Conservation (phyloP, 2,329 filamentous ascomycete genomes). For the Scolecobasidium constrictum region DNA sequence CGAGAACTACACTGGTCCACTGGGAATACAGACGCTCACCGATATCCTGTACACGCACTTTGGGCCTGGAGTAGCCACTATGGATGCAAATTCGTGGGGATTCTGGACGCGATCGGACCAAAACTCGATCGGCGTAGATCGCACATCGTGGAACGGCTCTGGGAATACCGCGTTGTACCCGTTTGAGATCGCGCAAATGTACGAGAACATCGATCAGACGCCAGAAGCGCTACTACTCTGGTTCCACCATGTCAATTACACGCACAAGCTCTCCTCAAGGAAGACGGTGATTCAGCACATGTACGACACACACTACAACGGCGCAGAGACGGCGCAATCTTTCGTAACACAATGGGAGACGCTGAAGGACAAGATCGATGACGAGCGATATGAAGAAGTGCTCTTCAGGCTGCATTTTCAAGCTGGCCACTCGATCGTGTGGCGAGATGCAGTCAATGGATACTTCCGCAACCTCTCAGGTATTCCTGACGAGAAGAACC, state of each 20-base stretch:
- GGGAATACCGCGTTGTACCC: conserved; percentile 57
- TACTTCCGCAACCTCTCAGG: too few species aligned
- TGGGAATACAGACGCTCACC: too few species aligned
- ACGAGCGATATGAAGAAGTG: conserved; percentile 47
- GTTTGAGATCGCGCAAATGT: conserved; percentile 44
- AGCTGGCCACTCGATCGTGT: conserved; percentile 56
- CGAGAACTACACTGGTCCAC: too few species aligned
- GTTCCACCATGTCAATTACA: conserved; percentile 67
- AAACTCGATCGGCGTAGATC: too few species aligned
- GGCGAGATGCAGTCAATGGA: too few species aligned
- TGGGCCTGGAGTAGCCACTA: too few species aligned
- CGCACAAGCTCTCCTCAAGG: conserved; percentile 48
- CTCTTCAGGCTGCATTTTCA: conserved; percentile 52
- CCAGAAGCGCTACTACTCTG: conserved; percentile 59
- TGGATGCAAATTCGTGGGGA: too few species aligned
- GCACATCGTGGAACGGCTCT: conserved; percentile 57
- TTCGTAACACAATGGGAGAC: conserved; percentile 46
- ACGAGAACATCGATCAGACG: conserved; percentile 50
- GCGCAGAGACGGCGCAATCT: conserved; percentile 48
- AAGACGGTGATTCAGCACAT: conserved; percentile 60
- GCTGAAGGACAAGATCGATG: conserved; percentile 46
- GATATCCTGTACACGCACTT: too few species aligned
- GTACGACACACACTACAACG: conserved; percentile 52
- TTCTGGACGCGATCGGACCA: too few species aligned
- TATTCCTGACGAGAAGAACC: too few species aligned